Conservation (phyloP, 139 green algal species). For the Microglena sp. region DNA sequence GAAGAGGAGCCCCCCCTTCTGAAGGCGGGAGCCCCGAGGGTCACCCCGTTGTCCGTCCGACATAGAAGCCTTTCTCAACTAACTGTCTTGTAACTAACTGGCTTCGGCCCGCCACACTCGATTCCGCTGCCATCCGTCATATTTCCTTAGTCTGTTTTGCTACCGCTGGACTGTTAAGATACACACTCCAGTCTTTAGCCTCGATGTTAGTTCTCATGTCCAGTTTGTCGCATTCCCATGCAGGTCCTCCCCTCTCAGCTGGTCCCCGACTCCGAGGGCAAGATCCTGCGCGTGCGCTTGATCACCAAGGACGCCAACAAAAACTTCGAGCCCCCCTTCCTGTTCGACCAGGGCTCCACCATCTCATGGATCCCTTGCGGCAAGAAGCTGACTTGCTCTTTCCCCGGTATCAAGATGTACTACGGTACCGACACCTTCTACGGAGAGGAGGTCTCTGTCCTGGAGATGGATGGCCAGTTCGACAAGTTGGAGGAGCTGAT, state of each 20-base stretch:
- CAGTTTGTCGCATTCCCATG: no score
- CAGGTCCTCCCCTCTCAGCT: conserved; percentile 98
- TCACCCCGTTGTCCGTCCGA: no score
- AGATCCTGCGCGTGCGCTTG: conserved; percentile 96
- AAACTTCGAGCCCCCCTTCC: conserved; percentile 83
- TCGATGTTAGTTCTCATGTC: no score
- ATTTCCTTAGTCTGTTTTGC: no score
- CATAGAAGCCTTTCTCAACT: no score
- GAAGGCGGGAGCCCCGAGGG: no score
- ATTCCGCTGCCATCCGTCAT: no score
- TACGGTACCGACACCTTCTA: conserved; percentile 94
- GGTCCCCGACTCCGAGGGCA: conserved; percentile 96
- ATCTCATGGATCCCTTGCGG: conserved; percentile 99
- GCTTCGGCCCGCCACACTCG: no score
- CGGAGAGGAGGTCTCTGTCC: conserved; percentile 63
- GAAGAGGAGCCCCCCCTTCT: no score
- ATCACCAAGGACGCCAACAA: conserved; percentile 89
- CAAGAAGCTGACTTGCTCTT: conserved; percentile 99
- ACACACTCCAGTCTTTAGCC: no score
- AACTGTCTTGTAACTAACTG: no score
- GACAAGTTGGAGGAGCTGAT: conserved; percentile 99
- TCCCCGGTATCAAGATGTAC: conserved; percentile 88
- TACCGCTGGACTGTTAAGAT: no score
- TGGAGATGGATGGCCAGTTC: conserved; percentile 98
- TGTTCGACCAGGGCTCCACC: conserved; percentile 98